These are phyloP conservation scores for Trichosporon coremiiforme DNA, from an alignment of 1,284 basidiomycete genomes.

Conservation along the genomic window DNA sequence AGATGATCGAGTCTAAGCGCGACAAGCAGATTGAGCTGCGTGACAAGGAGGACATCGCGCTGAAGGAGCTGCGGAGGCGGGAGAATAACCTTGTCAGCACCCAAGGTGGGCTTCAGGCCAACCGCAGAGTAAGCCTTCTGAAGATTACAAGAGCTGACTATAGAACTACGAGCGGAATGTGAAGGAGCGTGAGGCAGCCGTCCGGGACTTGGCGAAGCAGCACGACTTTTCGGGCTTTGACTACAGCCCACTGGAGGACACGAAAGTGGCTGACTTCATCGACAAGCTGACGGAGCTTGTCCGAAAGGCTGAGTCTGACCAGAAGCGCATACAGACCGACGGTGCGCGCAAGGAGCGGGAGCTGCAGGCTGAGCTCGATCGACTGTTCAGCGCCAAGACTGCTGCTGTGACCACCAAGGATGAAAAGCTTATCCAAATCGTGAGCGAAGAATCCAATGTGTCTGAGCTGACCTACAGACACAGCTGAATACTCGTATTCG, in stretches of 20 bases:
- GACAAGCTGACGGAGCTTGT: slow-evolving; percentile 47
- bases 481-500: slow-evolving; percentile 48
- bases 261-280: slow-evolving; percentile 45
- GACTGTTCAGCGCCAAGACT: slow-evolving; percentile 40
- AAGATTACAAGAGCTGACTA: background rate
- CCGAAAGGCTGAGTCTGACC: slow-evolving; percentile 45
- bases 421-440: slow-evolving; percentile 65
- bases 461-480: slow-evolving; percentile 30
- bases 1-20: slow-evolving; percentile 42
- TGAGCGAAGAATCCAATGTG: slow-evolving; percentile 49
- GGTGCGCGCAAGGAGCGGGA: slow-evolving; percentile 47
- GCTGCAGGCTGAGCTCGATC: slow-evolving; percentile 48
- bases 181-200: slow-evolving; percentile 69
- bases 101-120: slow-evolving; percentile 47
- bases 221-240: slow-evolving; percentile 75
- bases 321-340: slow-evolving; percentile 45
- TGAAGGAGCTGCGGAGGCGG: slow-evolving; percentile 43
- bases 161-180: slow-evolving; percentile 78
- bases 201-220: slow-evolving; percentile 69
- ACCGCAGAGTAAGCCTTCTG: slow-evolving; percentile 44
- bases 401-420: slow-evolving; percentile 45
- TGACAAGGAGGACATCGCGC: slow-evolving; percentile 45
- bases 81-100: slow-evolving; percentile 44
- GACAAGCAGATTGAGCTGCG: slow-evolving; percentile 43
- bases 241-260: slow-evolving; percentile 48